A percentile compares a stretch with the other conserved stretches of the same genome.
phyloP scores from a whole-genome alignment of 1,284 basidiomycete genomes.

The Sanghuangporus sanghuang region DNA sequence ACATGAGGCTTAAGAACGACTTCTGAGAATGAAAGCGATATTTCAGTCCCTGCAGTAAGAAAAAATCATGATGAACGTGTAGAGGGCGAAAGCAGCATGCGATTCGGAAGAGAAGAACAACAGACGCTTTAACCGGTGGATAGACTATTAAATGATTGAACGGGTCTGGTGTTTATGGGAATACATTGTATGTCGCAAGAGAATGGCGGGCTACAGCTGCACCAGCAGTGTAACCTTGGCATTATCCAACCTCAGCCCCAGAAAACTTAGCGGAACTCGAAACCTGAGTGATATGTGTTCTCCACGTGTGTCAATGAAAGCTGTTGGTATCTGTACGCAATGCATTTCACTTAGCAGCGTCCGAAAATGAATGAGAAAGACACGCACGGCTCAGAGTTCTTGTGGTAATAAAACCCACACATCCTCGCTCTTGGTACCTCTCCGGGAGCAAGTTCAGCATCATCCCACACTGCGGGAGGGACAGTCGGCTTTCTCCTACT shows the following conservation, averaged over 20 bases:
- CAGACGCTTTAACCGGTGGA: background rate
- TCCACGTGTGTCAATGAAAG: slow-evolving; percentile 54
- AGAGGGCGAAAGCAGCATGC: background rate
- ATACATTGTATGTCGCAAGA: too few species aligned
- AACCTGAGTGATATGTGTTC: slow-evolving; percentile 50
- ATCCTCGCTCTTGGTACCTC: slow-evolving; percentile 52
- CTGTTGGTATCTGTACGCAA: slow-evolving; percentile 55
- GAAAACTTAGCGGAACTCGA: slow-evolving; percentile 57
- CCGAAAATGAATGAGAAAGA: background rate
- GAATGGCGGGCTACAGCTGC: too few species aligned
- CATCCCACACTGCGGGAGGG: background rate
- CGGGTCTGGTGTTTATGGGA: too few species aligned
- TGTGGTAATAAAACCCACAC: slow-evolving; percentile 93
- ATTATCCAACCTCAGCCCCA: slow-evolving; percentile 4
- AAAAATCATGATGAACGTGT: background rate
- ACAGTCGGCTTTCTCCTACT: background rate
- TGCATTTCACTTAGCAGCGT: background rate
- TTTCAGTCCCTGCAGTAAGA: too few species aligned
- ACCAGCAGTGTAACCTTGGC: too few species aligned
- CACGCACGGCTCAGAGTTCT: slow-evolving; percentile 81
- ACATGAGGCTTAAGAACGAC: background rate
- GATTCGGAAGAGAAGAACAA: background rate
- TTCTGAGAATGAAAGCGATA: background rate
- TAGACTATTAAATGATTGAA: background rate
- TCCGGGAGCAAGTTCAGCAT: background rate